Percentiles rank a stretch among this genome's conserved stretches.
Evolutionary conservation across 2,329 filamentous ascomycete species (phyloP).

Genomic region (Fusarium torulosum): DNA sequence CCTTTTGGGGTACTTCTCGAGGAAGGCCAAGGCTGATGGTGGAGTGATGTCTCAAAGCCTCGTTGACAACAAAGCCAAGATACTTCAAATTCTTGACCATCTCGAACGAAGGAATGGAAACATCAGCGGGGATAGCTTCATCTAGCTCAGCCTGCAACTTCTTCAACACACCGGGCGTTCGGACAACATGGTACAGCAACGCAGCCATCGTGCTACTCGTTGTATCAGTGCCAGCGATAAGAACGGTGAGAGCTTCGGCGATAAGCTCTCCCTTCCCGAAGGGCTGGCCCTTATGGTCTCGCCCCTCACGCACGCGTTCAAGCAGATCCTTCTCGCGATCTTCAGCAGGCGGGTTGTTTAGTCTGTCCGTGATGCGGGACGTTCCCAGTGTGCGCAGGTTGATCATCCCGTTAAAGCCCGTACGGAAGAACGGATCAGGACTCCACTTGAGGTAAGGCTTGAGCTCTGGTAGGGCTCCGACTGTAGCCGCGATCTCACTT

Average conservation of each 20-base stretch:
- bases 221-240: constrained; percentile 2
- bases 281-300: neutral
- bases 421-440: constrained; percentile 10
- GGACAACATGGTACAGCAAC: neutral
- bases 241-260: neutral
- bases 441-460: constrained; percentile 3
- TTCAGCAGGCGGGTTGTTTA: neutral
- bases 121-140: neutral
- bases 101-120: neutral
- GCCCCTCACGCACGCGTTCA: neutral
- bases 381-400: constrained; percentile 6
- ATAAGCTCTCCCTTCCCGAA: neutral
- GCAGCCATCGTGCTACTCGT: neutral
- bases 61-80: constrained; percentile 5
- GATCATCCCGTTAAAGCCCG: neutral
- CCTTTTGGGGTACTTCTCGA: neutral
- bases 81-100: constrained; percentile 4
- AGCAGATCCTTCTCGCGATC: constrained; percentile 4
- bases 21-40: constrained; percentile 6
- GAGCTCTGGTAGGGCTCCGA: neutral
- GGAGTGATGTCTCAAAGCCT: constrained; percentile 1
- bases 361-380: neutral
- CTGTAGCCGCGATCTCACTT: constrained; percentile 2
- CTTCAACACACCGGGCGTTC: neutral
- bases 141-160: constrained; percentile 1